These are phyloP conservation scores for Quercus robur DNA, from an alignment of 306 rosid genomes.

Conservation along the genomic window DNA sequence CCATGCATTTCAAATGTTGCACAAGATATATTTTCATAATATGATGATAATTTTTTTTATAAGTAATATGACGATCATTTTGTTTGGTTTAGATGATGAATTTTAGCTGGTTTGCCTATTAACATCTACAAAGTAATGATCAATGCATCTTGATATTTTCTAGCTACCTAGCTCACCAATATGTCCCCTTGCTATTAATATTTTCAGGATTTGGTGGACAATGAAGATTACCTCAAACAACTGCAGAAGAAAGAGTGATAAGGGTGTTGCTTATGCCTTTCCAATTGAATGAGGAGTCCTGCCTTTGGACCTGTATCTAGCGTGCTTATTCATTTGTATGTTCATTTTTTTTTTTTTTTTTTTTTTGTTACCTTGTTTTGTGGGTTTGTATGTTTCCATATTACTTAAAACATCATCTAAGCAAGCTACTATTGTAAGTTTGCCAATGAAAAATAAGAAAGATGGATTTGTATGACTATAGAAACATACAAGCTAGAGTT, in stretches of 20 bases:
- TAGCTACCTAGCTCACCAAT: not conserved
- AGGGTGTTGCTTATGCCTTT: not conserved
- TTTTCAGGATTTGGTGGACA: constrained; percentile 85
- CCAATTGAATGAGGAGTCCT: not conserved
- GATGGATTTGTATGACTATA: not conserved
- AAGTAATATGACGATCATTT: not conserved
- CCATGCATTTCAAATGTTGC: not conserved
- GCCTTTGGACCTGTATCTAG: not conserved
- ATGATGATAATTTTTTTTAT: not conserved
- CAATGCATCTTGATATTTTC: not conserved
- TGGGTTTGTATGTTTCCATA: not conserved
- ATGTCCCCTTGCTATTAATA: constrained; percentile 14
- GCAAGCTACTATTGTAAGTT: not conserved
- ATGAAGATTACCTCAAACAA: constrained; percentile 75
- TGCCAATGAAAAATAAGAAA: not conserved
- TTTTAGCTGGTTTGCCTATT: not conserved
- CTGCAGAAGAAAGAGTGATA: constrained; percentile 32
- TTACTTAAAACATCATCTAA: not conserved
- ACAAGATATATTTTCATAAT: not conserved
- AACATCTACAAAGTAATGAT: not conserved
- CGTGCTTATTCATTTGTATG: not conserved
- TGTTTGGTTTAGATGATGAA: not conserved
- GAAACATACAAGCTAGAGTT: not conserved
- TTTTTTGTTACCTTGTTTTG: not conserved
- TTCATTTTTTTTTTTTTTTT: not conserved